Base-by-base conservation (phyloP, 129 eudicot genomes). In the Saposhnikovia divaricata region DNA sequence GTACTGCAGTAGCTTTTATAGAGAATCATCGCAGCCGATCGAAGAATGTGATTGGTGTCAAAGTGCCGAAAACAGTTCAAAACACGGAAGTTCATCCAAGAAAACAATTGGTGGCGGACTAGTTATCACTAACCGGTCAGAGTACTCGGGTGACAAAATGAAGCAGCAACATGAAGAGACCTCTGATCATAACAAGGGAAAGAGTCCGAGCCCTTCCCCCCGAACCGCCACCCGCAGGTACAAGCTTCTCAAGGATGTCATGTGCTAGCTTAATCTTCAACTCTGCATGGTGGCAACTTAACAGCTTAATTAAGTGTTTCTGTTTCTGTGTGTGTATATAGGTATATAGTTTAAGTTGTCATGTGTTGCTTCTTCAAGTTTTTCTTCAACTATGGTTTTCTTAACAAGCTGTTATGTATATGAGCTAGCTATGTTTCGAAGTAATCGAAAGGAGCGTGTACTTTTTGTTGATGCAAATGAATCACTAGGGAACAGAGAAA, bases 191-290 rank as follows among this genome's bases (percentile, higher is more conserved):
- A 86, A 82, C 40, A 34, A 28, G 80, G 88, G 81, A 50, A 86
- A 84, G 85, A 82, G 85, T 39, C 81, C 83, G 55, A 75, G 79
- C 38, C 93, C 97, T 9, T 93, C 98, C 0, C 98, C 98, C 9
- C 82, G 94, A 70, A 87, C 92, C 6, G 45, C 88, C 37, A 82
- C 97, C 34, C 91, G 98, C 76, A 89, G 96, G 90, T 93, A 93
- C 91, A 93, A 93, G 89, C 97, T 93, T 80, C 98, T 93, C 85
- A 93, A 93, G 88, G 98, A 93, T 89, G 98, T 93, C 71, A 93
- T 93, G 98, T 93, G 94, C 85, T 91, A 78, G 80, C 59, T 28
- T 27, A 43, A 31, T 68, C 39, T 9, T 31, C 73, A 31, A 68
- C 39, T 66, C 39, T 59, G 40, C 72, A 27, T 68, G 72, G 15